Evolutionary conservation across 1,284 basidiomycete genomes (phyloP).

Genomic region (Uromyces viciae-fabae): DNA sequence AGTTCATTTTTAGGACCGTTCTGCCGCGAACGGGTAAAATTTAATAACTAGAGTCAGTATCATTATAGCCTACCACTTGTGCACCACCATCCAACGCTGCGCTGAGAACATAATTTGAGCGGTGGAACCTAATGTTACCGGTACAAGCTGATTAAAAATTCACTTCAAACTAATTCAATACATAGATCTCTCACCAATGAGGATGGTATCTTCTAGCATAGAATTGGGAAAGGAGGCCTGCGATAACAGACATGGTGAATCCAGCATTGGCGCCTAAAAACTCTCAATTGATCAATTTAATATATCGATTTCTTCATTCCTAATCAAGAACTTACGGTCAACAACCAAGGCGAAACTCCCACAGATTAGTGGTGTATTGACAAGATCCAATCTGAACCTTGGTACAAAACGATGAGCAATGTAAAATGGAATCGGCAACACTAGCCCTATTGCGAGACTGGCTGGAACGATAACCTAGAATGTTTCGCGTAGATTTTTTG

Average conservation of each 20-base stretch:
- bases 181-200: constrained; percentile 13
- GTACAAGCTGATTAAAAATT: background rate
- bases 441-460: constrained; percentile 17
- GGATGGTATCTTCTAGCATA: constrained; percentile 41
- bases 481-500: no score
- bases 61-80: constrained; percentile 37
- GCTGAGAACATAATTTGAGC: constrained; percentile 39
- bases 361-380: constrained; percentile 39
- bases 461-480: constrained; percentile 31
- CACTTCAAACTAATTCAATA: background rate
- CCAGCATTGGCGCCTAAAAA: constrained; percentile 30
- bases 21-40: no score
- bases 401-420: constrained; percentile 17
- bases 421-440: constrained; percentile 32
- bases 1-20: no score
- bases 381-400: constrained; percentile 3
- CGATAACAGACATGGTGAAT: constrained; percentile 23
- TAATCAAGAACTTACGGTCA: constrained; percentile 13
- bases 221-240: constrained; percentile 30
- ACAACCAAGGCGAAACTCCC: constrained; percentile 30
- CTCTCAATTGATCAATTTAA: background rate
- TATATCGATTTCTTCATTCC: background rate
- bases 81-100: constrained; percentile 41
- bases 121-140: constrained; percentile 15
- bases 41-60: no score